phyloP scores from a whole-genome alignment of 2,329 filamentous ascomycete genomes.

The Podosphaera fusca region DNA sequence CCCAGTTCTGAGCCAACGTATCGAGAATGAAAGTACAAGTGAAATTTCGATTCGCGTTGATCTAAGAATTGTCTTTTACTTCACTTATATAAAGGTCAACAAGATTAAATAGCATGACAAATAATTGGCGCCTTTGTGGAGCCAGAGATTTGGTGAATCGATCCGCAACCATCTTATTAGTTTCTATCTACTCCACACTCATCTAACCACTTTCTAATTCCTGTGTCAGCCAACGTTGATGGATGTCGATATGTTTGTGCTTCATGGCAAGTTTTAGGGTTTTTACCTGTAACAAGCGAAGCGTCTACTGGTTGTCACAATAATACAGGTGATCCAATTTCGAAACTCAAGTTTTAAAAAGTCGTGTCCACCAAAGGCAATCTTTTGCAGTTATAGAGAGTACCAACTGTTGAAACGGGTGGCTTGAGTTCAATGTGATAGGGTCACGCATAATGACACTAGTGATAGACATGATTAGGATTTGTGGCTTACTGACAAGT shows the following conservation, averaged over 20 bases:
- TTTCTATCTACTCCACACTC: conserved; percentile 8
- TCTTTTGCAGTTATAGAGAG: not conserved
- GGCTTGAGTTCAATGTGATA: no score
- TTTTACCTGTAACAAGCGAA: conserved; percentile 3
- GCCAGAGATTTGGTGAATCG: conserved; percentile 7
- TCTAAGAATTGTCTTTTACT: no score
- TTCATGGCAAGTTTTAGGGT: conserved; percentile 5
- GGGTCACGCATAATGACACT: no score
- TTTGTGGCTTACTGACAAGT: no score
- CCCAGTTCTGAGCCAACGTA: no score
- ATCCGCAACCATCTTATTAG: conserved; percentile 7
- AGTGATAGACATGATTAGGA: no score
- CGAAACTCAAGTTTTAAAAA: not conserved
- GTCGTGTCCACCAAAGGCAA: not conserved
- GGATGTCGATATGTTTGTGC: conserved; percentile 12
- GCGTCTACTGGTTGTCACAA: not conserved
- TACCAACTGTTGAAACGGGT: not conserved
- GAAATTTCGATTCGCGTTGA: no score
- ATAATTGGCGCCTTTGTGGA: not conserved
- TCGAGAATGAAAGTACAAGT: no score
- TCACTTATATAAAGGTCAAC: not conserved
- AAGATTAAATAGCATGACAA: conserved; percentile 1
- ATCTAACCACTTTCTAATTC: conserved; percentile 6
- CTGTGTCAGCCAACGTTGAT: conserved; percentile 10
- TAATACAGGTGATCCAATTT: not conserved